These are phyloP conservation scores for Adansonia digitata DNA, from an alignment of 345 rosid genomes.

Conservation along the genomic window DNA sequence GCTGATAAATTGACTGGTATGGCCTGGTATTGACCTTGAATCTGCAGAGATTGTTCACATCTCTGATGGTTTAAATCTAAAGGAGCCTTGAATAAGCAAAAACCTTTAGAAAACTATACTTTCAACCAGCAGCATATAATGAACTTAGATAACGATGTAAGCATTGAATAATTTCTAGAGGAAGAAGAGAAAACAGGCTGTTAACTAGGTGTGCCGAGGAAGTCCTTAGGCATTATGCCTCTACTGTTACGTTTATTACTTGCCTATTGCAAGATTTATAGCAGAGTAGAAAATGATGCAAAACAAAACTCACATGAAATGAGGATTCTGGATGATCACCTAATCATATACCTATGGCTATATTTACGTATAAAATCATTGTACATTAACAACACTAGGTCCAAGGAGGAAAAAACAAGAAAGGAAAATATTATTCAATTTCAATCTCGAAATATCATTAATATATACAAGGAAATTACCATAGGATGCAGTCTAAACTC, in stretches of 20 bases:
- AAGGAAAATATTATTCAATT: too few relatives aligned
- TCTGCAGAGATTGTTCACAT: constrained; percentile 43
- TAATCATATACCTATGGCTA: background rate
- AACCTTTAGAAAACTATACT: constrained; percentile 30
- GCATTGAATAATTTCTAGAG: background rate
- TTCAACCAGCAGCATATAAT: constrained; percentile 6
- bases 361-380: background rate
- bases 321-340: background rate
- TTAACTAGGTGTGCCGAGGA: background rate
- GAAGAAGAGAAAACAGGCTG: background rate
- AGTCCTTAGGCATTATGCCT: background rate
- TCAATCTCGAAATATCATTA: background rate
- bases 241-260: too few relatives aligned
- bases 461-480: constrained; percentile 41
- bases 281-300: background rate
- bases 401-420: background rate
- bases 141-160: constrained; percentile 12
- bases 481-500: constrained; percentile 69
- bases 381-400: background rate
- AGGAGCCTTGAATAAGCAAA: constrained; percentile 63
- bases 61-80: constrained; percentile 59
- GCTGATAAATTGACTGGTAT: constrained; percentile 42
- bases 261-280: too few relatives aligned
- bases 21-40: constrained; percentile 44
- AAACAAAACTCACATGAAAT: background rate